phyloP scores from a whole-genome alignment of 2,329 filamentous ascomycete species.

The Alternaria infectoria region DNA sequence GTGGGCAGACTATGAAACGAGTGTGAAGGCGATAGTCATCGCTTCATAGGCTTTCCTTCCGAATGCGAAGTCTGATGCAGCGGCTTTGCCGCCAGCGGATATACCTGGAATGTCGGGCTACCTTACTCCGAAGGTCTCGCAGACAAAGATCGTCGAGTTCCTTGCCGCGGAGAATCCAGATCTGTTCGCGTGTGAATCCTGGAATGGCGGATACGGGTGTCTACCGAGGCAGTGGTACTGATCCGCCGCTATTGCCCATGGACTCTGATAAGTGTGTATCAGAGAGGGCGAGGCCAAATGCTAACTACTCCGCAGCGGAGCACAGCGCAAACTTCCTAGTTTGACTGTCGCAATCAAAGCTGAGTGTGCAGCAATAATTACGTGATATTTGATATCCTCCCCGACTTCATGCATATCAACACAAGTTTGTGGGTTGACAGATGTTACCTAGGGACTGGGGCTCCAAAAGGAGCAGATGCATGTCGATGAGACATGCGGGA shows the following conservation, averaged over 20 bases:
- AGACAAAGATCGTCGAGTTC: neutral
- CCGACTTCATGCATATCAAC: neutral
- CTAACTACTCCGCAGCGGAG: conserved; percentile 8
- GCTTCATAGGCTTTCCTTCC: conserved; percentile 4
- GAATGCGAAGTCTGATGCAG: neutral
- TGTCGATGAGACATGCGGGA: neutral
- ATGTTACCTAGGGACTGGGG: neutral
- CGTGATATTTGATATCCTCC: neutral
- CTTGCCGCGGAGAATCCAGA: neutral
- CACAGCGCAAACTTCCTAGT: conserved; percentile 22
- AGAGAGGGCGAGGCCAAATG: neutral
- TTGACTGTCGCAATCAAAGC: conserved; percentile 36
- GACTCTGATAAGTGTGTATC: neutral
- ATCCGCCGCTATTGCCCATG: neutral
- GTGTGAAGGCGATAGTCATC: conserved; percentile 18
- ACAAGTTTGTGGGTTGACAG: neutral
- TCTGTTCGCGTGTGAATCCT: neutral
- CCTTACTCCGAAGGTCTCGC: neutral
- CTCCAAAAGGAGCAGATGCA: neutral
- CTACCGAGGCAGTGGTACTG: neutral
- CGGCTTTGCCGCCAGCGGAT: neutral
- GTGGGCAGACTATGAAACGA: conserved; percentile 28
- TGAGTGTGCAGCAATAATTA: neutral
- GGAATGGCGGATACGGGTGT: neutral
- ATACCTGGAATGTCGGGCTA: neutral